Evolutionary conservation across 2,329 filamentous ascomycete species (phyloP).

Genomic region (Akanthomyces uredinophilus): DNA sequence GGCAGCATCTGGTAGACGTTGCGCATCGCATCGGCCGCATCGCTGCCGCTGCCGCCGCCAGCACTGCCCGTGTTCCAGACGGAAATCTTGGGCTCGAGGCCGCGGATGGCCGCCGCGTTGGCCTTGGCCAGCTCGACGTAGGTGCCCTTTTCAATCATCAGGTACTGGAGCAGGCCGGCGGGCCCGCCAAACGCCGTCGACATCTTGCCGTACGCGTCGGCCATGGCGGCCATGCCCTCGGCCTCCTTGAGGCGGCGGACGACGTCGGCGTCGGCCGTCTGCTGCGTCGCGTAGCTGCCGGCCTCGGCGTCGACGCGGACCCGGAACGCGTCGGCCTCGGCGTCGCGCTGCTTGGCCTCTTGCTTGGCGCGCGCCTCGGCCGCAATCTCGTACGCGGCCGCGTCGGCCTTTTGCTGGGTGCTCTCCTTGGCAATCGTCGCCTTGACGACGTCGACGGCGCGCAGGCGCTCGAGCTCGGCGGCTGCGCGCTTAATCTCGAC

Average conservation of each 20-base stretch:
- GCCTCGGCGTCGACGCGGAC: slow-evolving; percentile 44
- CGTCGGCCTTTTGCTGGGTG: slow-evolving; percentile 46
- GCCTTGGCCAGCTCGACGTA: slow-evolving; percentile 73
- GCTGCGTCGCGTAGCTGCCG: slow-evolving; percentile 30
- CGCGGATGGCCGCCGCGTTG: slow-evolving; percentile 69
- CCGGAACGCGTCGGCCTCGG: slow-evolving; percentile 47
- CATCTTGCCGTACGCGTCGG: slow-evolving; percentile 71
- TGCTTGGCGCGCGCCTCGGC: slow-evolving; percentile 50
- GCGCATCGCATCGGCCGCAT: slow-evolving; percentile 58
- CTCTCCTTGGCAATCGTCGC: slow-evolving; percentile 62
- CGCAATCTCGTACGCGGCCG: slow-evolving; percentile 49
- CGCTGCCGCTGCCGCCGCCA: slow-evolving; percentile 36
- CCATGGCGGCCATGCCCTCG: slow-evolving; percentile 71
- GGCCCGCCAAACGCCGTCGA: slow-evolving; percentile 71
- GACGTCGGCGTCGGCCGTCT: slow-evolving; percentile 55
- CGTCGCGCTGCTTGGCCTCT: slow-evolving; percentile 40
- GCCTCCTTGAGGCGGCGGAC: slow-evolving; percentile 65
- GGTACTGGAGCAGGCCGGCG: slow-evolving; percentile 71
- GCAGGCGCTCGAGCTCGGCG: slow-evolving; percentile 74
- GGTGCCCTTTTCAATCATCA: slow-evolving; percentile 81
- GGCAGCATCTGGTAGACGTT: slow-evolving; percentile 83
- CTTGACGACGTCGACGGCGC: slow-evolving; percentile 69
- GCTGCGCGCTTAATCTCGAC: slow-evolving; percentile 73
- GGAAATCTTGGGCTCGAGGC: slow-evolving; percentile 82
- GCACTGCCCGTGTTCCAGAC: slow-evolving; percentile 74